phyloP scores from a whole-genome alignment of 2,329 filamentous ascomycete species.

The Magnaporthales sp. region DNA sequence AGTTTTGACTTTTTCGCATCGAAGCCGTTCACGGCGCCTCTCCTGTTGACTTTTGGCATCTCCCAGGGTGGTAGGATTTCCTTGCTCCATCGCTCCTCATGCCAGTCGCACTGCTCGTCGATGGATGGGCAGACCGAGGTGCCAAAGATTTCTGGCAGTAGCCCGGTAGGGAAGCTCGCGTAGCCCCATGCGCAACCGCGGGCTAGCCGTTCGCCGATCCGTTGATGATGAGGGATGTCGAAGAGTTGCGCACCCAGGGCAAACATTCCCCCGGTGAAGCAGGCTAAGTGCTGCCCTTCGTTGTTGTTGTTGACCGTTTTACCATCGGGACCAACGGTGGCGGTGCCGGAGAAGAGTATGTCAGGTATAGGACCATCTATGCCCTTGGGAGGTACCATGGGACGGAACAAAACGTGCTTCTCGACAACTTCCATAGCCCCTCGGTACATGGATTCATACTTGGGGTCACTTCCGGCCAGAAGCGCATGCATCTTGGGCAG shows the following conservation, averaged over 20 bases:
- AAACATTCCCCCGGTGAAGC: constrained; percentile 41
- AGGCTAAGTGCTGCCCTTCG: constrained; percentile 20
- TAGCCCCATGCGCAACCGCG: constrained; percentile 52
- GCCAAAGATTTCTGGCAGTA: constrained; percentile 50
- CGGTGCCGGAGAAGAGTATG: constrained; percentile 17
- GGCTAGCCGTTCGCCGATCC: constrained; percentile 36
- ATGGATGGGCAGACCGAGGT: constrained; percentile 31
- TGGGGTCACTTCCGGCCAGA: constrained; percentile 50
- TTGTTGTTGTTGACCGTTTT: constrained; percentile 14
- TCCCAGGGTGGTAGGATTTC: constrained; percentile 20
- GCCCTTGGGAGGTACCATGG: constrained; percentile 48
- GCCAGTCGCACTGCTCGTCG: constrained; percentile 17
- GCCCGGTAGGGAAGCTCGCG: constrained; percentile 40
- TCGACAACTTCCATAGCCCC: background rate
- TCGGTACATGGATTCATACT: constrained; percentile 48
- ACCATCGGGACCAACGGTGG: constrained; percentile 14
- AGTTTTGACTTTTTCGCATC: background rate
- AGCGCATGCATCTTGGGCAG: constrained; percentile 55
- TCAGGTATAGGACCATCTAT: constrained; percentile 57
- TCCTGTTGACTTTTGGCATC: constrained; percentile 14
- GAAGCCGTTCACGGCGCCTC: background rate
- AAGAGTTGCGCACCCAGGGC: constrained; percentile 36
- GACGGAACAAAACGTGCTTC: constrained; percentile 57
- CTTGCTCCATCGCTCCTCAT: constrained; percentile 11
- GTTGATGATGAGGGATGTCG: constrained; percentile 33